These are phyloP conservation scores for Yamadazyma paraphyllophila DNA, from an alignment of 805 yeast species.

Conservation along the genomic window DNA sequence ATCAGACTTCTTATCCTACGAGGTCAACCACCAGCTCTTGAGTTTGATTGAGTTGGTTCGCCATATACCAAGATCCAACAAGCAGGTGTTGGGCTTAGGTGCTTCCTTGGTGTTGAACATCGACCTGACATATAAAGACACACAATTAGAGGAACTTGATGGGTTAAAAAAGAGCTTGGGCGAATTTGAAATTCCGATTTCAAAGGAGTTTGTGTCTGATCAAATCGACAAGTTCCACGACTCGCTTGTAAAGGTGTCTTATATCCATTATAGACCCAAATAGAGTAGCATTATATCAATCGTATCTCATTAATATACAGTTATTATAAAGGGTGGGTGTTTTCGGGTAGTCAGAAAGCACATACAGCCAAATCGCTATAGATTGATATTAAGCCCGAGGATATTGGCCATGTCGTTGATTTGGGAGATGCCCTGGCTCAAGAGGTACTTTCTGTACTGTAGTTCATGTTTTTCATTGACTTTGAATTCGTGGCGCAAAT, in stretches of 20 bases:
- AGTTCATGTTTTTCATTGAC: constrained; percentile 28
- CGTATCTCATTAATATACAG: too few species aligned
- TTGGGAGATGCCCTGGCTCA: constrained; percentile 30
- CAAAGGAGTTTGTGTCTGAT: constrained; percentile 9
- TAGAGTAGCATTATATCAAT: too few species aligned
- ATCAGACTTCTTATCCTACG: constrained; percentile 16
- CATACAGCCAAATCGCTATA: too few species aligned
- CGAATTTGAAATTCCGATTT: constrained; percentile 4
- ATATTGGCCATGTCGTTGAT: constrained; percentile 26
- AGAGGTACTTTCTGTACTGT: constrained; percentile 35
- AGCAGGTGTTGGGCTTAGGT: constrained; percentile 7
- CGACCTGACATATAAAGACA: constrained; percentile 4
- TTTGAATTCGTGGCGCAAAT: constrained; percentile 34
- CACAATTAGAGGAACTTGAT: constrained; percentile 14
- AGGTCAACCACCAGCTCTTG: constrained; percentile 17
- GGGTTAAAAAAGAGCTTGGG: constrained; percentile 5
- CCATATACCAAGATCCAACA: constrained; percentile 1
- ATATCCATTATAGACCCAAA: constrained; percentile 5
- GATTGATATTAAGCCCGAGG: constrained; percentile 18
- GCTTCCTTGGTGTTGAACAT: constrained; percentile 6
- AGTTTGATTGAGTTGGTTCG: constrained; percentile 14
- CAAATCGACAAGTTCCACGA: constrained; percentile 13
- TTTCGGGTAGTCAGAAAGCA: neutral
- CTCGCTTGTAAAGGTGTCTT: constrained; percentile 11
- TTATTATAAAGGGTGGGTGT: neutral